Evolutionary conservation across 23 red algal species (phyloP), one percentile per base, ranked within the genome.

Genomic region (Cyanidium caldarium): DNA sequence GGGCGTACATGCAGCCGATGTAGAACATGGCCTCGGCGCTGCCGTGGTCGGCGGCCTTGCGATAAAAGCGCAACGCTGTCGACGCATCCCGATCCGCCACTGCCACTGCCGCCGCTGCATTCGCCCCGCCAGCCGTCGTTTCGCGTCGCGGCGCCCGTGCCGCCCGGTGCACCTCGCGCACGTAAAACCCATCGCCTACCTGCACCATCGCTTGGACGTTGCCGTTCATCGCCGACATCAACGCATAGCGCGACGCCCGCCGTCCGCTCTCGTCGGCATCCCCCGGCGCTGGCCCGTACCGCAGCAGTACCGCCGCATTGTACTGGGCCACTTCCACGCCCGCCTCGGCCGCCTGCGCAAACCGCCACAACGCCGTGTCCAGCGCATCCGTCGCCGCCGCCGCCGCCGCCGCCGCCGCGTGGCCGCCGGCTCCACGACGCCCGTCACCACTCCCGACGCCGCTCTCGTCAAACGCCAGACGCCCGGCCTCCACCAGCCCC

Each of bases 241-340:
- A 28, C 51, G n/a, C 19, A 28, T 14, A 61, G 13, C 3, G 21
- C n/a, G 31, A 28, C 51, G 51, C 51, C 51, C 23, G 51, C 23
- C 31, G 51, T n/a, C n/a, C n/a, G n/a, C n/a, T n/a, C 21, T 61
- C 51, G 31, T 61, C 51, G 10, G 51, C 10, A 28, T 12, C 51
- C n/a, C n/a, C n/a, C n/a, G n/a, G n/a, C n/a, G n/a, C n/a, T n/a
- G n/a, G n/a, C n/a, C n/a, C n/a, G n/a, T n/a, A n/a, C n/a, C n/a
- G n/a, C 13, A 21, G 85, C 73, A 94, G 72, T 65, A 86, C 72
- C 21, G 65, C 87, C 28, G 80, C 75, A 65, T 94, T 94, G 67
- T 86, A 94, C 69, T 94, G 87, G 0, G 76, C 87, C 14, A 82
- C 31, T 40, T 86, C 87, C 21, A 94, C 45, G 13, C 87, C 87